Evolutionary conservation across 2,329 filamentous ascomycete genomes (phyloP).

Genomic region (Pseudocercospora ulei): DNA sequence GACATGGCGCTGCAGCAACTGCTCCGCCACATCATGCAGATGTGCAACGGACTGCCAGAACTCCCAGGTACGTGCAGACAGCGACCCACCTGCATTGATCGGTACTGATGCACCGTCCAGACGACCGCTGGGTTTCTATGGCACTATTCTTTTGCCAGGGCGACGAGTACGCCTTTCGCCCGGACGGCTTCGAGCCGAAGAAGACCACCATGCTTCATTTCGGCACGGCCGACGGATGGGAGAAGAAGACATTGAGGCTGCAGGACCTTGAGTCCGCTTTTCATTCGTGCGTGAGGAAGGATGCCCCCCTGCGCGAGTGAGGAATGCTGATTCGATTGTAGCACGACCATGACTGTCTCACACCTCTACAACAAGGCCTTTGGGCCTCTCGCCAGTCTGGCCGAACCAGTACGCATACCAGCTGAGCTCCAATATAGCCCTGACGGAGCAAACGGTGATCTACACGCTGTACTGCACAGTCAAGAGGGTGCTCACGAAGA

Average conservation of each 20-base stretch:
- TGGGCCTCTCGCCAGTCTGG: slow-evolving; percentile 3
- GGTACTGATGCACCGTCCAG: slow-evolving; percentile 22
- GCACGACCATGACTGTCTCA: slow-evolving; percentile 21
- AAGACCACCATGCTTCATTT: slow-evolving; percentile 33
- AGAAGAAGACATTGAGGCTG: slow-evolving; percentile 31
- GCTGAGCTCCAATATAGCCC: slow-evolving; percentile 12
- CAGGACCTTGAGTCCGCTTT: slow-evolving; percentile 34
- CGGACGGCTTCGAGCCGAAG: slow-evolving; percentile 36
- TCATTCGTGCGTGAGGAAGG: slow-evolving; percentile 37
- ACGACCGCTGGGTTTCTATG: slow-evolving; percentile 38
- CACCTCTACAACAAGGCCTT: slow-evolving; percentile 15
- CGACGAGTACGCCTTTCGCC: slow-evolving; percentile 36
- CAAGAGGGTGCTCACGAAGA: neutral
- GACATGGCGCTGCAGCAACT: slow-evolving; percentile 39
- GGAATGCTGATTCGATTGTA: slow-evolving; percentile 14
- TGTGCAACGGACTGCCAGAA: slow-evolving; percentile 36
- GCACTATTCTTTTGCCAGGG: slow-evolving; percentile 41
- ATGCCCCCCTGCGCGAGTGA: too few relatives aligned
- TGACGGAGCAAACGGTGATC: slow-evolving; percentile 1
- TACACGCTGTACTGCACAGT: neutral
- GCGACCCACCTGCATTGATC: neutral
- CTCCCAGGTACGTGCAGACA: slow-evolving; percentile 36
- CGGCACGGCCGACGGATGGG: slow-evolving; percentile 35
- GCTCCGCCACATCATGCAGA: slow-evolving; percentile 37
- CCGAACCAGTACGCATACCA: slow-evolving; percentile 13